phyloP scores from a whole-genome alignment of 208 protist species.

The Crithidia acanthocephali region DNA sequence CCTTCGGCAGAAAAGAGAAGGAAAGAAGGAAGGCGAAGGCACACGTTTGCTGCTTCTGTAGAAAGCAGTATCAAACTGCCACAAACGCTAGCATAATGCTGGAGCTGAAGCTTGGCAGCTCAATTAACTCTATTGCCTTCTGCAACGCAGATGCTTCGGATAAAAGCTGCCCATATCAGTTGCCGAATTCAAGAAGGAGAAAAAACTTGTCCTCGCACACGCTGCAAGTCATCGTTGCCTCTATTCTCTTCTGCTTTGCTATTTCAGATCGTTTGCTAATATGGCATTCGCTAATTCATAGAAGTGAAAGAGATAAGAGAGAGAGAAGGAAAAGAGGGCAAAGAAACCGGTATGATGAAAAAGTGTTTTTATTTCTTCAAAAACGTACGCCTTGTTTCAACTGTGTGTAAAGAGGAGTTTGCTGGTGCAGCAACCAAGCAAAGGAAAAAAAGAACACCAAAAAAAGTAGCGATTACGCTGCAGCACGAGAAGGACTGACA shows the following conservation, averaged over 20 bases:
- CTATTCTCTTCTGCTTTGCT: not conserved
- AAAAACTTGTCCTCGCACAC: no score
- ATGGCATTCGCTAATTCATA: slow-evolving; percentile 12
- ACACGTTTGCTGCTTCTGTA: no score
- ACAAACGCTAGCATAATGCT: no score
- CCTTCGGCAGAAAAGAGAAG: no score
- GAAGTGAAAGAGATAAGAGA: slow-evolving; percentile 1
- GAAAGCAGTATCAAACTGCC: no score
- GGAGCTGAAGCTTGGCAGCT: no score
- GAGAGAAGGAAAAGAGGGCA: slow-evolving; percentile 17
- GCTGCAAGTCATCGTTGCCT: not conserved
- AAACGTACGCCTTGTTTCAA: not conserved
- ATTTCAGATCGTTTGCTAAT: slow-evolving; percentile 7
- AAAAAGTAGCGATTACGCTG: slow-evolving; percentile 5
- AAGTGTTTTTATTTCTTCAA: not conserved
- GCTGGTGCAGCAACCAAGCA: not conserved
- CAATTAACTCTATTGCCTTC: no score
- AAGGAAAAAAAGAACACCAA: not conserved
- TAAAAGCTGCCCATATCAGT: no score
- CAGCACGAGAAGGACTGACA: not conserved
- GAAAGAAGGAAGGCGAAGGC: no score
- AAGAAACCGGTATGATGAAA: not conserved
- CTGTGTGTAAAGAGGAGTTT: not conserved
- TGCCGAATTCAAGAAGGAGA: no score
- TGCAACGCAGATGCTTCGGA: no score